phyloP scores from a whole-genome alignment of 495 filamentous ascomycete species.

The Podospora conica region DNA sequence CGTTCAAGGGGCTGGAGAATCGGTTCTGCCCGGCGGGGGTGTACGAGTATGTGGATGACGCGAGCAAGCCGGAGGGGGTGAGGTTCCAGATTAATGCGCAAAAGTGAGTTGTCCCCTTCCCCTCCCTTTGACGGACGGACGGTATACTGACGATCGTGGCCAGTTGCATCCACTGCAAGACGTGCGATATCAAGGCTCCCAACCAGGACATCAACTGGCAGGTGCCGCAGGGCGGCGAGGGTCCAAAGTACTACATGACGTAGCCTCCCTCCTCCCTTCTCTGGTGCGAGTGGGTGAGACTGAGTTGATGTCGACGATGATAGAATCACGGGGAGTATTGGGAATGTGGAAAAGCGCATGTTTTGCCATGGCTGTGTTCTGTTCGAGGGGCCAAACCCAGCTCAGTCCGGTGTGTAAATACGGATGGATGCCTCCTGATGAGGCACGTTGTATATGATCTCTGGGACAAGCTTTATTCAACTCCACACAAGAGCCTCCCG shows the following conservation, averaged over 20 bases:
- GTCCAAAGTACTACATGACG: constrained; percentile 94
- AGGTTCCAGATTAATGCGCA: constrained; percentile 97
- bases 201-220: constrained; percentile 96
- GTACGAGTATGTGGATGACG: constrained; percentile 96
- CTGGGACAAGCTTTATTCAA: neutral
- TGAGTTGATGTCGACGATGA: neutral
- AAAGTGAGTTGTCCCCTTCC: constrained; percentile 60
- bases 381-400: neutral
- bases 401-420: neutral
- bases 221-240: constrained; percentile 91
- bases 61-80: constrained; percentile 71
- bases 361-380: neutral
- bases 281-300: neutral
- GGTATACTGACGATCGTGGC: constrained; percentile 8
- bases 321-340: neutral
- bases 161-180: constrained; percentile 99
- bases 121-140: neutral
- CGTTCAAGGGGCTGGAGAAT: constrained; percentile 90
- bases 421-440: neutral
- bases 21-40: constrained; percentile 99
- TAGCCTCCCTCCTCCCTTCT: neutral
- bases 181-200: constrained; percentile 97
- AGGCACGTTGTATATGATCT: neutral
- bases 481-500: neutral
- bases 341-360: neutral